Evolutionary conservation across 139 green algal genomes (phyloP), one percentile per base, ranked within the genome.

Genomic region (Coccomyxa sp.): DNA sequence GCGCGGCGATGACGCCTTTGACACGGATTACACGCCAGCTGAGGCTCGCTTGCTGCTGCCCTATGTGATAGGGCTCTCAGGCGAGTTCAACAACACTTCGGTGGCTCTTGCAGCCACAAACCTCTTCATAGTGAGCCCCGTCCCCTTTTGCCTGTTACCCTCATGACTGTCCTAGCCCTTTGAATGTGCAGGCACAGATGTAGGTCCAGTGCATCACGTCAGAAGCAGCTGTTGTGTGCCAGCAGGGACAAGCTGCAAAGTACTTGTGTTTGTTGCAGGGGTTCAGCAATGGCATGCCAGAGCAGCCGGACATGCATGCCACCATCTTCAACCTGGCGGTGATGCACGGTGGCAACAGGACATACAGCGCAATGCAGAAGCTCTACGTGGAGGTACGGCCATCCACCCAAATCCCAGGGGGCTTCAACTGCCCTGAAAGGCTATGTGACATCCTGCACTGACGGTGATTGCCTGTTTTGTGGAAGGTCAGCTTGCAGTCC

Each of bases 241-340:
- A 58, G 44, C 44, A 41, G 7, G 70, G 12, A 8, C 7, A 54
- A 3, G n/a, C 44, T 7, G 74, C 5, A 41, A 36, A 39, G 14
- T 41, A 31, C 40, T 70, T 39, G 33, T 33, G 8, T 34, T 78
- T 16, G 29, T 72, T 39, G 77, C 33, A n/a, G 55, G 39, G 18
- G 41, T 69, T 35, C 33, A 77, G 8, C 39, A 81, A 27, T 58
- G 77, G 68, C 2, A 12, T 75, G 41, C 31, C 31, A 14, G 39
- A 85, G 6, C 77, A 90, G 22, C 41, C 88, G 44, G 89, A 94
- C 76, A 75, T 92, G 24, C 40, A 84, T 7, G 54, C 58, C 0
- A 71, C 82, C 3, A 79, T 90, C 18, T 95, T 91, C 75, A 58
- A 73, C 16, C 76, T 87, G 10, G 84, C 83, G 3, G 80, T 82